phyloP scores from a whole-genome alignment of 768 basidiomycete species.

The Tulasnella sp. region DNA sequence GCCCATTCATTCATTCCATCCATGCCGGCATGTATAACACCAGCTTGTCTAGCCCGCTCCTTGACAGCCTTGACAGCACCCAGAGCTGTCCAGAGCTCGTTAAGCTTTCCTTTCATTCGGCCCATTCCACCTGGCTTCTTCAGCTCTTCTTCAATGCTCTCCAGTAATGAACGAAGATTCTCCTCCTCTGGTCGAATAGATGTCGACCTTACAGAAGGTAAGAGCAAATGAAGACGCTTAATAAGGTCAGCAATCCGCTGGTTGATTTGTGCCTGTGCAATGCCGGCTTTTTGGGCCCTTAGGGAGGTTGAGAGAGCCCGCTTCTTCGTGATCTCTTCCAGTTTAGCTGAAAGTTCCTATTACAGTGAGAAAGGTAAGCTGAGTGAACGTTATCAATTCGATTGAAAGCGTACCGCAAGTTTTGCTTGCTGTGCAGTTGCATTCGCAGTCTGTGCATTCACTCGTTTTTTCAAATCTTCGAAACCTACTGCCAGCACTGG shows the following conservation, averaged over 20 bases:
- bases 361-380: too few species aligned
- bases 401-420: constrained; percentile 34
- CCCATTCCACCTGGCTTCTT: constrained; percentile 32
- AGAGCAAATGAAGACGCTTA: constrained; percentile 65
- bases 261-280: constrained; percentile 43
- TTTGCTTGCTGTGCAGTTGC: constrained; percentile 54
- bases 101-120: constrained; percentile 55
- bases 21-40: constrained; percentile 25
- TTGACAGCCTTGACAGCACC: constrained; percentile 52
- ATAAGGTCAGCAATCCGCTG: constrained; percentile 55
- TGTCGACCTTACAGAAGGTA: constrained; percentile 60
- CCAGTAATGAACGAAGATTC: constrained; percentile 50
- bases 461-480: constrained; percentile 64
- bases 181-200: constrained; percentile 74
- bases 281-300: constrained; percentile 47
- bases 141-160: constrained; percentile 63
- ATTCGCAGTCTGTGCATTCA: constrained; percentile 59
- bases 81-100: constrained; percentile 76
- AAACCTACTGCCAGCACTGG: constrained; percentile 72
- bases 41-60: constrained; percentile 34
- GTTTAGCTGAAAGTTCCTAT: constrained; percentile 52
- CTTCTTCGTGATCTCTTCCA: constrained; percentile 45
- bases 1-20: constrained; percentile 42
- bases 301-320: constrained; percentile 57
- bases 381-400: neutral